Base-by-base conservation (phyloP, 2,329 filamentous ascomycete species). In the Alternaria tenuissima region DNA sequence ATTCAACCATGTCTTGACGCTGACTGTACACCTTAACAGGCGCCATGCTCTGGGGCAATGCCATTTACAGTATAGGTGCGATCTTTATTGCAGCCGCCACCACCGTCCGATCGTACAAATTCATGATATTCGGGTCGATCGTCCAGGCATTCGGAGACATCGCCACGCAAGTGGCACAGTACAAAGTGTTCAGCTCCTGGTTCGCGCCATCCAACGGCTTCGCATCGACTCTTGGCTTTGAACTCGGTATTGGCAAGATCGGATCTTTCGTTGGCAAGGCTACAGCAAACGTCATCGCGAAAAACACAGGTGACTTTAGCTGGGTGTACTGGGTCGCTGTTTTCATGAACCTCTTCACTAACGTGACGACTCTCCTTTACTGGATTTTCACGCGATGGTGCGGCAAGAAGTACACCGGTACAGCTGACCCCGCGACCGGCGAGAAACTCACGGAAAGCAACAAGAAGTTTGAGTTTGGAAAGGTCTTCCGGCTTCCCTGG, bases 171-270 rank as follows among this genome's bases (percentile, higher is more conserved):
- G 81, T 88, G 30, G 87, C 87, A 0, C 86, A 89, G 69, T 89
- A 89, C 71, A 88, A 88, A 61, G 84, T 89, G 62, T 89, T 89
- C 66, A 87, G 85, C 0, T 87, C 85, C 0, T 89, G 87, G 87
- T 89, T 89, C 62, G 81, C 87, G 0, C 87, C 87, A 0, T 86
- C 81, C 7, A 83, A 86, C 57, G 87, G 87, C 1, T 89, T 89
- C 67, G 87, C 87, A 0, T 87, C 86, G 0, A 89, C 87, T 0
- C 79, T 89, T 0, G 87, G 83, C 0, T 84, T 89, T 4, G 87
- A 89, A 69, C 79, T 89, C 0, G 86, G 82, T 0, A 82, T 89
- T 53, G 86, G 86, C 18, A 89, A 88, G 71, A 84, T 89, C 8
- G 87, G 87, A 2, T 82, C 82, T 0, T 88, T 89, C 57, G 84